phyloP scores from a whole-genome alignment of 2,329 filamentous ascomycete genomes.

The Cladobotryum protrusum region DNA sequence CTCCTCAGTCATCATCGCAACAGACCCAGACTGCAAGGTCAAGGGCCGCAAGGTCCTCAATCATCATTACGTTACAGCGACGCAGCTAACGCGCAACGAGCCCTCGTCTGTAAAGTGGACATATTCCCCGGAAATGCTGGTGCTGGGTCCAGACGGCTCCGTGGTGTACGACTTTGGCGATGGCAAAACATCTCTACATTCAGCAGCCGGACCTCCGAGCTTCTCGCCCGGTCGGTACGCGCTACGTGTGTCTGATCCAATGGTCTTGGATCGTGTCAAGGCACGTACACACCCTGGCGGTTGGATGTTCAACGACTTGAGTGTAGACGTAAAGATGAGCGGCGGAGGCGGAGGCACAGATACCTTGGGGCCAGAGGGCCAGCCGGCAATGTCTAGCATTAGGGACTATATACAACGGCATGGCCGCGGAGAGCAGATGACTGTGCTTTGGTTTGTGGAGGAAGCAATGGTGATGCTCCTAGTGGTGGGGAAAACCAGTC shows the following conservation, averaged over 20 bases:
- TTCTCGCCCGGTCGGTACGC: conserved; percentile 22
- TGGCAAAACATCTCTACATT: background rate
- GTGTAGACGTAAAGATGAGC: conserved; percentile 28
- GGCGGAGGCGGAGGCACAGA: conserved; percentile 16
- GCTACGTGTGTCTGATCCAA: conserved; percentile 27
- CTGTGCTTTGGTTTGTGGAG: conserved; percentile 30
- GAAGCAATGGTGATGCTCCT: conserved; percentile 28
- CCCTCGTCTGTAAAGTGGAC: conserved; percentile 25
- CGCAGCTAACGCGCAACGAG: conserved; percentile 29
- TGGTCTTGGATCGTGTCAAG: conserved; percentile 30
- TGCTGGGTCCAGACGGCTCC: conserved; percentile 23
- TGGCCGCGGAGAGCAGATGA: conserved; percentile 30
- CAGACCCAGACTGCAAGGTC: conserved; percentile 22
- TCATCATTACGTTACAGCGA: conserved; percentile 31
- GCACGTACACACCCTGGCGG: conserved; percentile 25
- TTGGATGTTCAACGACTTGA: conserved; percentile 31
- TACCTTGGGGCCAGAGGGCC: background rate
- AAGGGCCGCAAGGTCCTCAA: conserved; percentile 26
- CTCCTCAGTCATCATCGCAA: conserved; percentile 26
- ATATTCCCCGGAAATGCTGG: conserved; percentile 27
- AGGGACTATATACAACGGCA: conserved; percentile 29
- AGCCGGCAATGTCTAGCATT: conserved; percentile 17
- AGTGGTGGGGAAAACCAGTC: conserved; percentile 22
- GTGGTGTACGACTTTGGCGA: conserved; percentile 26
- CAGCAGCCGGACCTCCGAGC: conserved; percentile 11